Evolutionary conservation across 192 early-diverging fungal genomes (phyloP), one percentile per base, ranked within the genome.

Genomic region (Rhizoclosmatium sp.): DNA sequence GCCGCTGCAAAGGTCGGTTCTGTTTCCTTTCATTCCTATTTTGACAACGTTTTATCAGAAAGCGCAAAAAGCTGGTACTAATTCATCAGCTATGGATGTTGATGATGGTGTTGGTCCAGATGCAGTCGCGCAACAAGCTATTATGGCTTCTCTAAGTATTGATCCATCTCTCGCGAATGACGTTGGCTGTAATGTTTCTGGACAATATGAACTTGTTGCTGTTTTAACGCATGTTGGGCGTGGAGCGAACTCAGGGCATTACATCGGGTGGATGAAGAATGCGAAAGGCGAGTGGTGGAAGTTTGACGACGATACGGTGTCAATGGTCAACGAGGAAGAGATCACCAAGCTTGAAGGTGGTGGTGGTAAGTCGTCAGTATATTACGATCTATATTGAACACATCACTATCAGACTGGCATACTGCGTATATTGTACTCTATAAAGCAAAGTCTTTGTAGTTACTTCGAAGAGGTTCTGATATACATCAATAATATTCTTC

Each of bases 191-290:
- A 98, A 97, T 71, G 91, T 93, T 2, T 93, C 92, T 51, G 98
- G 96, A 19, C 84, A 93, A 65, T 99, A 99, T 80, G 98, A 99
- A 64, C 82, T 99, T 3, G 88, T 94, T 56, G 95, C 95, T 80
- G 95, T 99, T 1, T 86, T 99, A 51, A 99, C 98, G 12, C 98
- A 99, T 81, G 89, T 93, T 58, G 98, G 98, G n/a, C 91, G 96
- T 16, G 92, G 93, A 3, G 93, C 95, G 47, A 95, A 98, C 80
- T 96, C 95, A 46, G 96, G 96, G 62, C 88, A 91, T 64, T 98
- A 98, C 65, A 98, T 99, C 80, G 97, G 90, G 19, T 99, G 98
- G 98, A 93, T 93, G 2, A 93, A 93, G 76, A 93, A 91, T 89
- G 69, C 66, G 14, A 80, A 71, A 45, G 81, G 69, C 4, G 73